A percentile compares a stretch with the other conserved stretches of the same genome.
These are phyloP conservation scores for Stereum hirsutum DNA, from an alignment of 1,284 basidiomycete genomes.

Conservation along the genomic window DNA sequence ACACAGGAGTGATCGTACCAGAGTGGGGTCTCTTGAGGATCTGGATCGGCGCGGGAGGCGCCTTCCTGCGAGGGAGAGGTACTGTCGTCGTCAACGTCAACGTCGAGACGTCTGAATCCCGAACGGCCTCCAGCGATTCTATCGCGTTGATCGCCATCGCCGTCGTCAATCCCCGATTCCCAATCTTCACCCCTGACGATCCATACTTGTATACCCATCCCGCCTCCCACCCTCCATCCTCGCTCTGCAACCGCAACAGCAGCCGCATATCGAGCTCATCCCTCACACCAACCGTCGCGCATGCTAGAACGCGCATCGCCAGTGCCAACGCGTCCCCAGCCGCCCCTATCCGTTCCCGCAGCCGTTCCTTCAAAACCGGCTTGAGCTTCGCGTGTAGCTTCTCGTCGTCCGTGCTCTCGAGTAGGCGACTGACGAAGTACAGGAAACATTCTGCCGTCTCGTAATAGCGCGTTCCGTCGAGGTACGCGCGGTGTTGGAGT, in stretches of 20 bases:
- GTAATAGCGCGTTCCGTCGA: slow-evolving; percentile 50
- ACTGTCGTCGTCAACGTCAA: too few relatives aligned
- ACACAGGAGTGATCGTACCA: too few relatives aligned
- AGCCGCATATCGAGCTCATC: slow-evolving; percentile 32
- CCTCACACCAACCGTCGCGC: slow-evolving; percentile 28
- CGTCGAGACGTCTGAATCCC: too few relatives aligned
- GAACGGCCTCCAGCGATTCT: slow-evolving; percentile 10
- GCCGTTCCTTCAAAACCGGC: slow-evolving; percentile 31
- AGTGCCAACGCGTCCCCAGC: slow-evolving; percentile 35
- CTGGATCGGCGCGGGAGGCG: too few relatives aligned
- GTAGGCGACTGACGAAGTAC: slow-evolving; percentile 41
- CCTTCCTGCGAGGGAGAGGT: too few relatives aligned
- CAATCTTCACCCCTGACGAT: slow-evolving; percentile 32
- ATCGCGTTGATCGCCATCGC: slow-evolving; percentile 26
- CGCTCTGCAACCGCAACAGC: slow-evolving; percentile 33
- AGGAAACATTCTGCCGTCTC: slow-evolving; percentile 43
- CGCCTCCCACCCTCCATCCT: slow-evolving; percentile 41
- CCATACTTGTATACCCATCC: slow-evolving; percentile 44
- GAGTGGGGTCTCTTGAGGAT: too few relatives aligned
- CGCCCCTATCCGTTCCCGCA: slow-evolving; percentile 39
- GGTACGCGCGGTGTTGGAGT: slow-evolving; percentile 41
- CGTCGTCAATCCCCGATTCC: slow-evolving; percentile 35
- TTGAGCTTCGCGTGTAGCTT: slow-evolving; percentile 26
- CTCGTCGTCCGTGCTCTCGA: slow-evolving; percentile 24
- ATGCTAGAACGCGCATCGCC: slow-evolving; percentile 39